Base-by-base conservation (phyloP, 2,329 filamentous ascomycete genomes). In the Fusarium sp. region DNA sequence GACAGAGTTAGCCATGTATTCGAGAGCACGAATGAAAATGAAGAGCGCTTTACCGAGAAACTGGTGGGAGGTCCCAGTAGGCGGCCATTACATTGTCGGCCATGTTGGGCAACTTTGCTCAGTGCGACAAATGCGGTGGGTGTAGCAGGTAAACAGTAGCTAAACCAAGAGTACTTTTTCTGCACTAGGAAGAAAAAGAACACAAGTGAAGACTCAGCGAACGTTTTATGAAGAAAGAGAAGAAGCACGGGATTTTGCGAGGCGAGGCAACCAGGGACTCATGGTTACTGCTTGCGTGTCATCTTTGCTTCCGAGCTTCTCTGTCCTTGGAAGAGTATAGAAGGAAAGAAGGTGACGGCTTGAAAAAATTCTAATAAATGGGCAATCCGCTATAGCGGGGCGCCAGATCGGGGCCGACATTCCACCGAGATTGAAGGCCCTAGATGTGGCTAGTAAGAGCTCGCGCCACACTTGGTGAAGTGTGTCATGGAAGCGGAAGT, bases 61-160 rank as follows among this genome's bases (percentile, higher is more conserved):
- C 76, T 52, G 81, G 77, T 40, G 83, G 83, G 73, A 81, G 70
- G 67, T 78, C 80, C 81, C 81, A 81, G 75, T 81, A 85, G 66
- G 75, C 77, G 44, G 79, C 78, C 56, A 79, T 38, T 9, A 72
- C 69, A 40, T 69, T 66, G n/a, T 80, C 77, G 41, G 78, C 69
- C 79, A 81, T 81, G 33, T 62, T 78, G 73, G 69, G 73, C 76
- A 78, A 76, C 75, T 78, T 78, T 77, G 76, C 76, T 78, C 77
- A 72, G 75, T 69, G 62, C 26, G 62, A 54, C 62, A 71, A 52
- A 35, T 49, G 26, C 35, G 6, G 41, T 35, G 26, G 42, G 42
- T 50, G 40, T 67, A 50, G 68, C 52, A 65, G 42, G 52, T 44
- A 61, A 42, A 69, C 69, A 75, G 40, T n/a, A 71, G 60, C 65